phyloP scores from a whole-genome alignment of 306 rosid genomes.

The Mimosa bimucronata region DNA sequence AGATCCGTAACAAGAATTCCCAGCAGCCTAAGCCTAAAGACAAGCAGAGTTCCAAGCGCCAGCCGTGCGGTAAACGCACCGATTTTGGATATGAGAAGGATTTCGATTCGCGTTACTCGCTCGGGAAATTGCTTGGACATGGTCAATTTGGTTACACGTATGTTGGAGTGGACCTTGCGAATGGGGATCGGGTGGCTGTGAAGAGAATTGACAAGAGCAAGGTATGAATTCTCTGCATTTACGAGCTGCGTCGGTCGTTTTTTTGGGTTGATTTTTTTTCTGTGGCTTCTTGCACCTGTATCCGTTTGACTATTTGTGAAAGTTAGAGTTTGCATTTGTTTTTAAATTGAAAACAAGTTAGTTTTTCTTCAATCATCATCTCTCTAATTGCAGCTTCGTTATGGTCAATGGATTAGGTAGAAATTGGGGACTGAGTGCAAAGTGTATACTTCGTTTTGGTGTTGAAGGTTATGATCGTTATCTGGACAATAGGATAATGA shows the following conservation, averaged over 20 bases:
- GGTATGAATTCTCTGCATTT: conserved; percentile 51
- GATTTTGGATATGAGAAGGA: conserved; percentile 91
- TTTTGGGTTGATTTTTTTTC: not conserved
- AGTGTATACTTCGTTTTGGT: conserved; percentile 10
- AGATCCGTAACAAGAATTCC: conserved; percentile 33
- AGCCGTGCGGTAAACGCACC: conserved; percentile 87
- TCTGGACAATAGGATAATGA: conserved; percentile 25
- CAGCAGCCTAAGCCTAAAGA: conserved; percentile 46
- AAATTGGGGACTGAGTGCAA: conserved; percentile 11
- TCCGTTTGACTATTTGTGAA: not conserved
- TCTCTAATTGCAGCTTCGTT: conserved; percentile 23
- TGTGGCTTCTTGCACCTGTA: conserved; percentile 14
- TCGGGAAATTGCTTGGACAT: conserved; percentile 92
- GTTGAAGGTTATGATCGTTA: conserved; percentile 34
- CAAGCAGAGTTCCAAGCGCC: conserved; percentile 43
- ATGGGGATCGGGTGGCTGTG: conserved; percentile 96
- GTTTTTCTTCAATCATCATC: not conserved
- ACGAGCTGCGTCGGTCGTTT: conserved; percentile 9
- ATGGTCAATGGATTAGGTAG: conserved; percentile 35
- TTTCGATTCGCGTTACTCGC: conserved; percentile 62
- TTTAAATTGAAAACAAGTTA: not conserved
- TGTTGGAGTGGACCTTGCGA: conserved; percentile 73
- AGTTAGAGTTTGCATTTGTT: conserved; percentile 26
- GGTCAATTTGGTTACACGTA: conserved; percentile 98
- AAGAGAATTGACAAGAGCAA: conserved; percentile 88